These are phyloP conservation scores for Xenoacremonium recifei DNA, from an alignment of 2,329 filamentous ascomycete species.

Conservation along the genomic window DNA sequence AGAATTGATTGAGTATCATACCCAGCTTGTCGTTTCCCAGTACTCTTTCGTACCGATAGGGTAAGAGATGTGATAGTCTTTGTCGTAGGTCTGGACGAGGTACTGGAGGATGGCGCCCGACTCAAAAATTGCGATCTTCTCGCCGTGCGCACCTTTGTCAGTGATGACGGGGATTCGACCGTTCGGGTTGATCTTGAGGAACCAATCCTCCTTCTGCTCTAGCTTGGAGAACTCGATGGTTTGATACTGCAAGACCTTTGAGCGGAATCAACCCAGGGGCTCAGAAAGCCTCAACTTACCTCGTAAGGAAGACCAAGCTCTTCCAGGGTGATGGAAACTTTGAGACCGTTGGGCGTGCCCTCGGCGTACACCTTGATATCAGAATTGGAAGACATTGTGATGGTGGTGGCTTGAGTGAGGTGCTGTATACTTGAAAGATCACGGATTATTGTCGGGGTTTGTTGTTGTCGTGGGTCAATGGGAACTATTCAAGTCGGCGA, in stretches of 20 bases:
- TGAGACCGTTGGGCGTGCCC: conserved; percentile 56
- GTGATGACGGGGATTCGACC: conserved; percentile 81
- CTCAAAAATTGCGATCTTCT: conserved; percentile 72
- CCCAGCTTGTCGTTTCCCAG: conserved; percentile 75
- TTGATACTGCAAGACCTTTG: conserved; percentile 35
- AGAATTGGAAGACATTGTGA: not conserved
- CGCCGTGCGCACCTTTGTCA: conserved; percentile 69
- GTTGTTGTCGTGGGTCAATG: too few relatives aligned
- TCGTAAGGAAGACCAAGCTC: conserved; percentile 76
- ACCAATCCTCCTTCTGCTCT: conserved; percentile 75
- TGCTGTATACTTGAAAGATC: too few relatives aligned
- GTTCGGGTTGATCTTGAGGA: conserved; percentile 83
- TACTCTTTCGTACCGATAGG: conserved; percentile 68
- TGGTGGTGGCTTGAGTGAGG: too few relatives aligned
- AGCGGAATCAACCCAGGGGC: too few relatives aligned
- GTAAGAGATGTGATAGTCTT: conserved; percentile 75
- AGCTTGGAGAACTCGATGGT: conserved; percentile 67
- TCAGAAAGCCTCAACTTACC: too few relatives aligned
- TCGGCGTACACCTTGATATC: conserved; percentile 4
- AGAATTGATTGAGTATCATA: too few relatives aligned
- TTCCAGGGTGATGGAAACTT: conserved; percentile 77
- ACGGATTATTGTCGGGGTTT: too few relatives aligned
- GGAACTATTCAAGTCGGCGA: too few relatives aligned
- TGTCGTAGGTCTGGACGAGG: conserved; percentile 73
- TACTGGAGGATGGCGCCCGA: conserved; percentile 79